Percentiles rank a stretch among this genome's conserved stretches.
Evolutionary conservation across 441 rosid genomes (phyloP).

Genomic region (Jatropha multifida): DNA sequence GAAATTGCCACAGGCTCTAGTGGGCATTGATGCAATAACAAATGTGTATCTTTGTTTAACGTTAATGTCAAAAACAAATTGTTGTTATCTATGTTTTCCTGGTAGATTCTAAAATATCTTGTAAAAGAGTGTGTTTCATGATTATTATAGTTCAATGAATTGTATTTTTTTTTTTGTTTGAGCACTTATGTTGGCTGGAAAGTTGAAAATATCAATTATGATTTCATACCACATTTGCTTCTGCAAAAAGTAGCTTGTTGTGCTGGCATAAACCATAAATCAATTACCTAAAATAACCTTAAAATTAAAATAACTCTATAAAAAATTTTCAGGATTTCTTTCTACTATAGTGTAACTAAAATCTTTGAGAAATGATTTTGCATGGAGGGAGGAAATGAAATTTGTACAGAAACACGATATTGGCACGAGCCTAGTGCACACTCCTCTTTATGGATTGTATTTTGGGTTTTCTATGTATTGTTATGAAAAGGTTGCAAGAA

Average conservation of each 20-base stretch:
- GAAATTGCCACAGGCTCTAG: not conserved
- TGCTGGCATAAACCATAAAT: not conserved
- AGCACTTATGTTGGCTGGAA: not conserved
- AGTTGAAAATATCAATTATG: not conserved
- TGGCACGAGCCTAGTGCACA: not conserved
- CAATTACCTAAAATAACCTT: not conserved
- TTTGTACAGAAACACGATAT: not conserved
- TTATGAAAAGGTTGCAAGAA: not conserved
- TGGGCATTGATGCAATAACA: not conserved
- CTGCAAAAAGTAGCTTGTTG: not conserved
- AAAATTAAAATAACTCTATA: too few species aligned
- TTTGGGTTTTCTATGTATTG: not conserved
- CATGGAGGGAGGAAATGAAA: not conserved
- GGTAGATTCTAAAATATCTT: not conserved
- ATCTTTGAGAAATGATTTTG: not conserved
- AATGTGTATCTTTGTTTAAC: not conserved
- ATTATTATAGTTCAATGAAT: not conserved
- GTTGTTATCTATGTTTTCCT: not conserved
- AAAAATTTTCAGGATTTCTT: too few species aligned
- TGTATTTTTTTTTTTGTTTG: not conserved
- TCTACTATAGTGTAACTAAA: too few species aligned
- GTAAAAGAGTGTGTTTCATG: not conserved
- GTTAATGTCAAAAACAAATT: not conserved
- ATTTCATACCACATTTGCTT: not conserved
- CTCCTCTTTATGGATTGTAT: not conserved